These are phyloP conservation scores for Somion occarium DNA, from an alignment of 1,284 basidiomycete species.

Conservation along the genomic window DNA sequence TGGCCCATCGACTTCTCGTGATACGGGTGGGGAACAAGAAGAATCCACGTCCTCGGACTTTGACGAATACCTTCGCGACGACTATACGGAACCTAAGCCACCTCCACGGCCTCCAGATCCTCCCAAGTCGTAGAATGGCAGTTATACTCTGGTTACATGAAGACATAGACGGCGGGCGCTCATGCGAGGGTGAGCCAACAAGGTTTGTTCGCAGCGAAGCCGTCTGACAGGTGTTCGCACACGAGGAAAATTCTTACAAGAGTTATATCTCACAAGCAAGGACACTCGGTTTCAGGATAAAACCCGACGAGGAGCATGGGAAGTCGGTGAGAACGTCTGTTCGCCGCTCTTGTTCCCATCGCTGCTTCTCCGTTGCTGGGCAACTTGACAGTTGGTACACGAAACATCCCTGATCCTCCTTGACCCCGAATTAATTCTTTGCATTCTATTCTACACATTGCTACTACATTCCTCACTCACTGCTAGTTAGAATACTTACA, in stretches of 20 bases:
- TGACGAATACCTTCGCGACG: slow-evolving; percentile 1
- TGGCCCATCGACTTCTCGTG: background rate
- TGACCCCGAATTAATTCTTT: slow-evolving; percentile 3
- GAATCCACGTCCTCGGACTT: background rate
- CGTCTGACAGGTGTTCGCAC: background rate
- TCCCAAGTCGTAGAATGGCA: background rate
- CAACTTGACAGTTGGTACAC: slow-evolving; percentile 21
- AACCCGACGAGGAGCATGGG: too few species aligned
- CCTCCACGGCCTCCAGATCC: background rate
- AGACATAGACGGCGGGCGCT: background rate
- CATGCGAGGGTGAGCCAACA: background rate
- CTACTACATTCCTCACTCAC: background rate
- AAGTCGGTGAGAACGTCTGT: background rate
- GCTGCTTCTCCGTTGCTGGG: slow-evolving; percentile 22
- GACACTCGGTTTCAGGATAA: too few species aligned
- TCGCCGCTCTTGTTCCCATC: slow-evolving; percentile 9
- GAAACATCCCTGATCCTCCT: slow-evolving; percentile 5
- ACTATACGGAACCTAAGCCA: background rate
- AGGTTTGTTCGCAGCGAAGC: background rate
- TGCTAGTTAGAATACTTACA: background rate
- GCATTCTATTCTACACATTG: background rate
- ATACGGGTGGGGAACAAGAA: background rate
- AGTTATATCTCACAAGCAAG: too few species aligned
- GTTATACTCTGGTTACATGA: background rate
- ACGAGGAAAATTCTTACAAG: too few species aligned